These are phyloP conservation scores for Pezicula radicicola DNA, from an alignment of 2,329 filamentous ascomycete genomes.

Conservation along the genomic window DNA sequence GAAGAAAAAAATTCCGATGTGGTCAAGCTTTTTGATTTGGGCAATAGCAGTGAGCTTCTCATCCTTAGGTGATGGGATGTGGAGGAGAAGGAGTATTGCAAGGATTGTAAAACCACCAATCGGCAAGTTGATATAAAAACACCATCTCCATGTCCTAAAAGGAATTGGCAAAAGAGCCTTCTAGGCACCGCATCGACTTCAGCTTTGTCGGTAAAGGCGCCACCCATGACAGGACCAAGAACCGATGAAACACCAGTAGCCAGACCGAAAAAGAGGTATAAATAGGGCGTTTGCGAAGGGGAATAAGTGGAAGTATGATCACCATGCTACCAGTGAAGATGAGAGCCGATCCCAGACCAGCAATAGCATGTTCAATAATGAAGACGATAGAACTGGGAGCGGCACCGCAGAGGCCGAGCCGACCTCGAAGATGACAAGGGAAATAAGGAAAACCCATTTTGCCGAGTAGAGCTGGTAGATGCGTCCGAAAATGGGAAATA, in stretches of 20 bases:
- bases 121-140: too few species aligned
- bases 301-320: not conserved
- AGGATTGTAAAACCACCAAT: too few species aligned
- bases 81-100: too few species aligned
- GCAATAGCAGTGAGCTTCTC: too few species aligned
- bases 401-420: conserved; percentile 21
- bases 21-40: too few species aligned
- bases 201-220: conserved; percentile 24
- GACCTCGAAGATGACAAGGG: conserved; percentile 12
- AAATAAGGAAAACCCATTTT: conserved; percentile 11
- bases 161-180: too few species aligned
- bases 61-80: too few species aligned
- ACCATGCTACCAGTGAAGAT: conserved; percentile 27
- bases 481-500: conserved; percentile 12
- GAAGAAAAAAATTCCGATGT: too few species aligned
- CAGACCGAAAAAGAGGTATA: conserved; percentile 23
- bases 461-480: conserved; percentile 15
- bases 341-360: conserved; percentile 28
- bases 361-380: conserved; percentile 27
- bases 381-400: conserved; percentile 33
- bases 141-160: too few species aligned
- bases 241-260: conserved; percentile 3
- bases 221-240: conserved; percentile 20
- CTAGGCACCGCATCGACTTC: conserved; percentile 30
- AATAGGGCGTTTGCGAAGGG: conserved; percentile 3